Evolutionary conservation across 2,329 filamentous ascomycete species (phyloP).

Genomic region (Clonostachys rosea): DNA sequence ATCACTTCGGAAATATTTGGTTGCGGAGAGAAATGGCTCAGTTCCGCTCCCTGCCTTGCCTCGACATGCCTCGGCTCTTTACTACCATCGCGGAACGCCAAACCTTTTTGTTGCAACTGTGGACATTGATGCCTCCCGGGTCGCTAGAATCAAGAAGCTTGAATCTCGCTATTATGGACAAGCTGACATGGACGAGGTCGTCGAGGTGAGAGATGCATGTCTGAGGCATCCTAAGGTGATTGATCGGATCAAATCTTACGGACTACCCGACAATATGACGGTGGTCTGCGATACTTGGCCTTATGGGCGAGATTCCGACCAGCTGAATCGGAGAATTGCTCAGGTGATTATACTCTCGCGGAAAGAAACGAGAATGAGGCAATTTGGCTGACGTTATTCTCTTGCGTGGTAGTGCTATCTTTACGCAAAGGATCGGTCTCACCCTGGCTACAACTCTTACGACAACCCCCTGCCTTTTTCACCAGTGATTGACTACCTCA

Average conservation of each 20-base stretch:
- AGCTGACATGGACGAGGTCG: constrained; percentile 5
- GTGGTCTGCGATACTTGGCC: constrained; percentile 6
- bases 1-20: constrained; percentile 3
- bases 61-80: neutral
- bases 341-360: constrained; percentile 1
- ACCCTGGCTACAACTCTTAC: constrained; percentile 49
- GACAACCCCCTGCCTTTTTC: constrained; percentile 47
- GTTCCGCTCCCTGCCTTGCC: neutral
- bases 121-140: neutral
- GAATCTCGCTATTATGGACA: constrained; percentile 3
- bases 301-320: constrained; percentile 2
- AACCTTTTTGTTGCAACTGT: neutral
- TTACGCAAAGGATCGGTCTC: constrained; percentile 1
- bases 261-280: constrained; percentile 1
- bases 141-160: constrained; percentile 3
- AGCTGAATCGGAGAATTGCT: constrained; percentile 1
- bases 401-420: constrained; percentile 1
- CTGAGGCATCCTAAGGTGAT: constrained; percentile 4
- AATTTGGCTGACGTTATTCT: no score
- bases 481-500: constrained; percentile 29
- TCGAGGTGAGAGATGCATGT: constrained; percentile 5
- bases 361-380: no score
- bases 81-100: neutral
- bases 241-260: constrained; percentile 3
- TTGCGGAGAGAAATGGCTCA: neutral